Conservation (phyloP, 306 rosid genomes). For the Lablab purpureus region DNA sequence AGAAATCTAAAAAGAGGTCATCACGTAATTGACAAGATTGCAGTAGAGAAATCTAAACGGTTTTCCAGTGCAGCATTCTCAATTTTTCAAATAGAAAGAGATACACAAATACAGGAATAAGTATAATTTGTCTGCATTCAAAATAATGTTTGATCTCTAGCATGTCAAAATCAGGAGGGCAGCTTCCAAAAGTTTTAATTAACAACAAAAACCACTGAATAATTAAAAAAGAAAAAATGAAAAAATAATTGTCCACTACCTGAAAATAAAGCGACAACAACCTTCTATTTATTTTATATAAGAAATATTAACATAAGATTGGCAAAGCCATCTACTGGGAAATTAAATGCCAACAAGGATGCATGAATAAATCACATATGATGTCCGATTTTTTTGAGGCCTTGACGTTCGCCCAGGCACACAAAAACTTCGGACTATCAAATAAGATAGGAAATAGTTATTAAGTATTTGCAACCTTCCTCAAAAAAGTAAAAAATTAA, state of each 20-base stretch:
- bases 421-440: neutral
- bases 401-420: slow-evolving; percentile 21
- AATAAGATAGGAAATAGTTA: neutral
- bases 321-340: neutral
- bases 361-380: slow-evolving; percentile 23
- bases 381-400: slow-evolving; percentile 29
- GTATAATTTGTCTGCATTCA: neutral
- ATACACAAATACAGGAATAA: neutral
- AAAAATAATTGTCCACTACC: slow-evolving; percentile 2
- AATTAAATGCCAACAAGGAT: slow-evolving; percentile 17
- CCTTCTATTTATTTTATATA: neutral
- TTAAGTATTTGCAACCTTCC: slow-evolving; percentile 11
- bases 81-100: slow-evolving; percentile 30
- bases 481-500: neutral
- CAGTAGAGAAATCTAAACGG: neutral
- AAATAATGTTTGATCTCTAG: slow-evolving; percentile 3
- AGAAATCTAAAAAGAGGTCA: neutral
- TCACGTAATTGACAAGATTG: slow-evolving; percentile 1
- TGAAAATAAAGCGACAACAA: slow-evolving; percentile 4
- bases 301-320: slow-evolving; percentile 6
- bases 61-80: neutral
- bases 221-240: slow-evolving; percentile 9
- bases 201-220: slow-evolving; percentile 11
- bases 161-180: neutral
- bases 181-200: slow-evolving; percentile 2